These are phyloP conservation scores for Aspergillus heteromorphus DNA, from an alignment of 495 filamentous ascomycete genomes.

Conservation along the genomic window DNA sequence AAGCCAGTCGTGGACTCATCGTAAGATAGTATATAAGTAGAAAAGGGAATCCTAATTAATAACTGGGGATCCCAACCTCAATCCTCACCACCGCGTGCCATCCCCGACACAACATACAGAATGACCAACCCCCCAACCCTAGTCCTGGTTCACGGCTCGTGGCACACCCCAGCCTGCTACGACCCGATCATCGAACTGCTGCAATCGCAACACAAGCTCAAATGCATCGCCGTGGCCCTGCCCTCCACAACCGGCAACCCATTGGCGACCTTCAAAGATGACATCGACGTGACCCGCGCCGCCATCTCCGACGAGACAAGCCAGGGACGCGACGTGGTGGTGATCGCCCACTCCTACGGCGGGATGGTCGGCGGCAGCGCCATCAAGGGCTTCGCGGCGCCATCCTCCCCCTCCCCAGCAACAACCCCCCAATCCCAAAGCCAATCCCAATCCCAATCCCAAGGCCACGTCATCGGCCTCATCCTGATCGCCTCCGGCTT, in stretches of 20 bases:
- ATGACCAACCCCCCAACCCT: conserved; percentile 21
- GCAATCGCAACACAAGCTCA: conserved; percentile 16
- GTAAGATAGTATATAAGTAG: no score
- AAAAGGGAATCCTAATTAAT: no score
- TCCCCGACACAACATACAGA: no score
- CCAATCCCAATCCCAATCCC: conserved; percentile 12
- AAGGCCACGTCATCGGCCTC: conserved; percentile 38
- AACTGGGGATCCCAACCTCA: no score
- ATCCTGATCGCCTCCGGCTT: conserved; percentile 37
- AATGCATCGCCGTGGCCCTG: conserved; percentile 28
- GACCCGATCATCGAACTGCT: conserved; percentile 33
- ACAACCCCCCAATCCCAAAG: neutral
- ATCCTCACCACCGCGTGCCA: no score
- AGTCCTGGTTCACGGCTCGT: conserved; percentile 45
- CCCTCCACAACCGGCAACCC: conserved; percentile 33
- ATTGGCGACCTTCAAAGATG: conserved; percentile 31
- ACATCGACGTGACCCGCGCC: conserved; percentile 28
- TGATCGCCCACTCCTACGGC: conserved; percentile 50
- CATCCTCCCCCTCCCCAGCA: no score
- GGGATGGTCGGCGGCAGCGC: conserved; percentile 44
- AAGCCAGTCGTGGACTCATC: no score
- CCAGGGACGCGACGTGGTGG: conserved; percentile 35
- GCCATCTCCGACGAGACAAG: conserved; percentile 31
- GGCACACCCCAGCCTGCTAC: conserved; percentile 40
- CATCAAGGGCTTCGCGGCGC: conserved; percentile 37